A percentile compares a stretch with the other conserved stretches of the same genome.
phyloP scores from a whole-genome alignment of 257 asterid genomes.

The Anisodus tanguticus region DNA sequence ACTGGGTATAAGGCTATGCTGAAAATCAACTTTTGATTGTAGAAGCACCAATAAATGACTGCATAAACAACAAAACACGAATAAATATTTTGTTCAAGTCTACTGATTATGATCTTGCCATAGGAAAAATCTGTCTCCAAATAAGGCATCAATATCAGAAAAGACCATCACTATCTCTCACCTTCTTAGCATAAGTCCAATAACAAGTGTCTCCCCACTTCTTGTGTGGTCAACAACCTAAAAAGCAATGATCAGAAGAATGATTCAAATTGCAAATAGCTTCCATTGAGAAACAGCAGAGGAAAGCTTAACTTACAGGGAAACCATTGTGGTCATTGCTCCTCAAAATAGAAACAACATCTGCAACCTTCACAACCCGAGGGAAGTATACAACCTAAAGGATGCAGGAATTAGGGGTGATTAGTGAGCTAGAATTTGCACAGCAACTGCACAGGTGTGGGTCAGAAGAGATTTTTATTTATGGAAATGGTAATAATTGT shows the following conservation, averaged over 20 bases:
- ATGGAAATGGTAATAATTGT: too few relatives aligned
- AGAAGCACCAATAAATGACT: slow-evolving; percentile 94
- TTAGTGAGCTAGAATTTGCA: slow-evolving; percentile 31
- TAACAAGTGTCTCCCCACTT: slow-evolving; percentile 90
- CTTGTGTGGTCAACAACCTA: slow-evolving; percentile 93
- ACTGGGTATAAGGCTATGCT: slow-evolving; percentile 83
- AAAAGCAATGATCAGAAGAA: slow-evolving; percentile 30
- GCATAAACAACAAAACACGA: slow-evolving; percentile 40
- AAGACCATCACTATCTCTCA: slow-evolving; percentile 34
- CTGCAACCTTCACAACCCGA: slow-evolving; percentile 90
- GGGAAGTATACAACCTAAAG: slow-evolving; percentile 88
- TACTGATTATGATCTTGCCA: neutral
- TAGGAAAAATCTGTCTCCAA: neutral
- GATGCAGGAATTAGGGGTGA: slow-evolving; percentile 24
- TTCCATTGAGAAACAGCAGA: slow-evolving; percentile 23
- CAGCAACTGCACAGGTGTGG: neutral
- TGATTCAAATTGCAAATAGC: slow-evolving; percentile 23
- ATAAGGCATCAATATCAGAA: slow-evolving; percentile 23
- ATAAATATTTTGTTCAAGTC: neutral
- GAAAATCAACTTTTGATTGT: slow-evolving; percentile 96
- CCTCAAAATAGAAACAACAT: slow-evolving; percentile 79
- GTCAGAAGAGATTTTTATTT: too few relatives aligned
- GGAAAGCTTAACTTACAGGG: slow-evolving; percentile 70
- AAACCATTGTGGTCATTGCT: slow-evolving; percentile 91
- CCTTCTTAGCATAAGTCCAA: slow-evolving; percentile 95